Base-by-base conservation (phyloP, 2,329 filamentous ascomycete genomes). In the Colletotrichum camelliae region DNA sequence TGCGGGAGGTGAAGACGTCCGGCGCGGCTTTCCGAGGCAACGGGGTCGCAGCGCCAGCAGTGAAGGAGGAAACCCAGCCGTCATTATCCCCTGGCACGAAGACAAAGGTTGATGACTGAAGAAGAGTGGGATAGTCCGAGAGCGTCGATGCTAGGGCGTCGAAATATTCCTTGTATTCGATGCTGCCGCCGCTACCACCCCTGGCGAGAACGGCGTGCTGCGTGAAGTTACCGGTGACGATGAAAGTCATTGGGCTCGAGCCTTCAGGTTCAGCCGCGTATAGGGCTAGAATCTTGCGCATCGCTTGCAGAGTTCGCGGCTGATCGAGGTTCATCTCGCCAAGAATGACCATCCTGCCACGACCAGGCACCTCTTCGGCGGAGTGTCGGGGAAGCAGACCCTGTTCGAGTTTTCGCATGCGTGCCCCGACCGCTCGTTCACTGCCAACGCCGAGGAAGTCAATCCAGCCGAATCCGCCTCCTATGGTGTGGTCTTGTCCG, bases 51-150 rank as follows among this genome's bases (percentile, higher is more conserved):
- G 94, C 93, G 5, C 95, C 95, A 3, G 93, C 93, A 1, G 92
- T 92, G 82, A 98, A 98, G 3, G 96, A 91, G 1, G 95, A 98
- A 7, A 94, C 92, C 97, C 97, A 99, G n/a, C 95, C 96, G 83
- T 99, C 97, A 82, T 98, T 98, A 85, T 98, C 96, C 35, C 97
- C 97, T 0, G 97, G 97, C 0, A 98, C 94, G 81, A 99, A 98
- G 37, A 98, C 88, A 83, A 98, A 98, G 0, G 94, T 96, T 7
- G 94, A 93, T 31, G 91, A 90, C 72, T 94, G 93, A 58, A 98
- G 90, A 16, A 99, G 89, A 1, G 91, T 89, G 4, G 95, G 95
- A 81, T 95, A 98, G 79, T 98, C 96, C 9, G 94, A 89, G 7
- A 99, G 89, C 1, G 95, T 90, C 3, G 93, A 92, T 4, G 97